phyloP scores from a whole-genome alignment of 495 filamentous ascomycete species.

The Usnea hakonensis region DNA sequence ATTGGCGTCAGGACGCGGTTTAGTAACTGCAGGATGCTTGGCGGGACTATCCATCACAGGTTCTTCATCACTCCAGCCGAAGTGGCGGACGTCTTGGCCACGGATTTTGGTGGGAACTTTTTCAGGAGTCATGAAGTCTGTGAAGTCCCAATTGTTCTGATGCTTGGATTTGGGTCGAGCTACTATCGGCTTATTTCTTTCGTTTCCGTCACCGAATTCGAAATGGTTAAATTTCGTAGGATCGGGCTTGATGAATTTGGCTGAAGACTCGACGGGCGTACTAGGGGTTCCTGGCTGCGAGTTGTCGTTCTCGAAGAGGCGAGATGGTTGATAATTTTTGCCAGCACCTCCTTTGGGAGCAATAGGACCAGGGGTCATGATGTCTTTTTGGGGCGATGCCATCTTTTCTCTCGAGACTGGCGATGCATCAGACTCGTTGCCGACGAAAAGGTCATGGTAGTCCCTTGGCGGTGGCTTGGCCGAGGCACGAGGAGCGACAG shows the following conservation, averaged over 20 bases:
- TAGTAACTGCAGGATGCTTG: slow-evolving; percentile 45
- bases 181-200: slow-evolving; percentile 33
- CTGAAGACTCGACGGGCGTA: slow-evolving; percentile 32
- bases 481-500: slow-evolving; percentile 33
- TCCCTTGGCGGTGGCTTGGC: slow-evolving; percentile 57
- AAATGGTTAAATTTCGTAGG: slow-evolving; percentile 81
- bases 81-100: slow-evolving; percentile 56
- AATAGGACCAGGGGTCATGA: slow-evolving; percentile 23
- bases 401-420: slow-evolving; percentile 18
- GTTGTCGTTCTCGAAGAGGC: slow-evolving; percentile 54
- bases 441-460: slow-evolving; percentile 56
- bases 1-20: slow-evolving; percentile 70
- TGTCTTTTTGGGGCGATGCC: slow-evolving; percentile 21
- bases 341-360: slow-evolving; percentile 58
- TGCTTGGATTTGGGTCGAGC: slow-evolving; percentile 52
- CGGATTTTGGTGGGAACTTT: slow-evolving; percentile 49
- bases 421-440: slow-evolving; percentile 29
- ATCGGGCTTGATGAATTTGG: slow-evolving; percentile 46
- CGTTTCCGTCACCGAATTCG: slow-evolving; percentile 63
- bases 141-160: slow-evolving; percentile 70
- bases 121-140: slow-evolving; percentile 73
- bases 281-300: slow-evolving; percentile 30
- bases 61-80: slow-evolving; percentile 62
- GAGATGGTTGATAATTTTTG: slow-evolving; percentile 61
- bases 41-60: slow-evolving; percentile 51